phyloP scores from a whole-genome alignment of 805 yeast species.

The Metschnikowia colocasiae region DNA sequence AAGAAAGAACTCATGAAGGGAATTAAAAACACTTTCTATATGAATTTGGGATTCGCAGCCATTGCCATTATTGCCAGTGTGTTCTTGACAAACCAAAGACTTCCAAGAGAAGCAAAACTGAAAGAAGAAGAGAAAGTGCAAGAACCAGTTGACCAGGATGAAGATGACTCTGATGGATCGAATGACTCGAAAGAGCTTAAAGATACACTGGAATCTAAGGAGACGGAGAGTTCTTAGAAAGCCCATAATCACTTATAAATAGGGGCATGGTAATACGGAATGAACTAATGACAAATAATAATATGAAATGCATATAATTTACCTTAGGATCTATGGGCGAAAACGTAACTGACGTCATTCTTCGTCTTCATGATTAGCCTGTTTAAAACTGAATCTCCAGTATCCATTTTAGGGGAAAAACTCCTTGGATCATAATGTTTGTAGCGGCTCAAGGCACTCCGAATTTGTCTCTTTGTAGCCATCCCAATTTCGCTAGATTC shows the following conservation, averaged over 20 bases:
- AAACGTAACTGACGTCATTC: conserved; percentile 13
- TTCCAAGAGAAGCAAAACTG: conserved; percentile 29
- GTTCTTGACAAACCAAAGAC: conserved; percentile 39
- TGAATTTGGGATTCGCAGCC: conserved; percentile 35
- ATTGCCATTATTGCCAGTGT: conserved; percentile 29
- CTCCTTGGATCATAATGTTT: conserved; percentile 55
- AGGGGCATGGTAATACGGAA: not conserved
- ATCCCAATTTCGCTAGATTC: conserved; percentile 23
- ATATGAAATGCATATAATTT: too few species aligned
- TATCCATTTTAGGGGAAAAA: conserved; percentile 5
- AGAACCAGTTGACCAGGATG: conserved; percentile 3
- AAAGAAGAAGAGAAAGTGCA: conserved; percentile 9
- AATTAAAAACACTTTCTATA: conserved; percentile 39
- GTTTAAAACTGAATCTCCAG: conserved; percentile 15
- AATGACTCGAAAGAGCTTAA: not conserved
- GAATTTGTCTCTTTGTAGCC: conserved; percentile 42
- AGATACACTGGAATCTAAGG: not conserved
- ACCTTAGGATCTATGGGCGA: conserved; percentile 9
- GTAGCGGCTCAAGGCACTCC: conserved; percentile 58
- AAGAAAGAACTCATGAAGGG: conserved; percentile 32
- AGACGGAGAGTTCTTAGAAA: not conserved
- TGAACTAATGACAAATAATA: too few species aligned
- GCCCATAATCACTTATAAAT: not conserved
- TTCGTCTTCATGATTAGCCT: conserved; percentile 9
- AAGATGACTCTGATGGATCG: conserved; percentile 1